These are phyloP conservation scores for Leccinum fuscescens DNA, from an alignment of 1,284 basidiomycete species.

Conservation along the genomic window DNA sequence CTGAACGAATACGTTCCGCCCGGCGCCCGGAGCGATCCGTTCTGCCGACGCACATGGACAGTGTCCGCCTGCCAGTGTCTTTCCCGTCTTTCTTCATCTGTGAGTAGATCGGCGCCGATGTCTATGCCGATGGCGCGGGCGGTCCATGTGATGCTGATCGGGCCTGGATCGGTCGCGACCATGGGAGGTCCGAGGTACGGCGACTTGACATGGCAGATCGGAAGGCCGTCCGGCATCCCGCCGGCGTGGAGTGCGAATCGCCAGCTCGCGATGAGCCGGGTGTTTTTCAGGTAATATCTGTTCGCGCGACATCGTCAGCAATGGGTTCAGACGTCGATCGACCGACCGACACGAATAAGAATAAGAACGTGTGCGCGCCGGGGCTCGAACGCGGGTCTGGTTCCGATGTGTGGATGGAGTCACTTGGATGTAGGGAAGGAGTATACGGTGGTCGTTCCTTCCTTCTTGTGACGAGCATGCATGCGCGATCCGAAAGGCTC, in stretches of 20 bases:
- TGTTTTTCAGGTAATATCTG: slow-evolving; percentile 28
- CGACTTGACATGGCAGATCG: slow-evolving; percentile 28
- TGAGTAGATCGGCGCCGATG: not conserved
- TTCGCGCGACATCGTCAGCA: not conserved
- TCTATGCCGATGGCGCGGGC: not conserved
- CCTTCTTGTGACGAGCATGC: not conserved
- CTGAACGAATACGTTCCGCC: slow-evolving; percentile 20
- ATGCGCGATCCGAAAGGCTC: slow-evolving; percentile 2
- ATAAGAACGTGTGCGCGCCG: not conserved
- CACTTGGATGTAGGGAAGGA: not conserved
- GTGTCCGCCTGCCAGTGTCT: not conserved
- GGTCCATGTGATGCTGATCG: slow-evolving; percentile 20
- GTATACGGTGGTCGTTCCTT: not conserved
- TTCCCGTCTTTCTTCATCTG: not conserved
- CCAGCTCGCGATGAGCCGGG: slow-evolving; percentile 21
- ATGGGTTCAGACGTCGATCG: not conserved
- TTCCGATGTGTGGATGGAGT: not conserved
- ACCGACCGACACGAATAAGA: not conserved
- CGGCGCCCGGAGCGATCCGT: not conserved
- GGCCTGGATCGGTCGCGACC: slow-evolving; percentile 4
- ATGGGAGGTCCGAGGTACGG: slow-evolving; percentile 30
- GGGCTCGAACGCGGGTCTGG: not conserved
- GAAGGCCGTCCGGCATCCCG: slow-evolving; percentile 16
- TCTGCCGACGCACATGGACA: slow-evolving; percentile 17
- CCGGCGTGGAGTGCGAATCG: slow-evolving; percentile 22